Conservation (phyloP, 371 early-diverging fungal genomes). For the Rhizopus delemar region DNA sequence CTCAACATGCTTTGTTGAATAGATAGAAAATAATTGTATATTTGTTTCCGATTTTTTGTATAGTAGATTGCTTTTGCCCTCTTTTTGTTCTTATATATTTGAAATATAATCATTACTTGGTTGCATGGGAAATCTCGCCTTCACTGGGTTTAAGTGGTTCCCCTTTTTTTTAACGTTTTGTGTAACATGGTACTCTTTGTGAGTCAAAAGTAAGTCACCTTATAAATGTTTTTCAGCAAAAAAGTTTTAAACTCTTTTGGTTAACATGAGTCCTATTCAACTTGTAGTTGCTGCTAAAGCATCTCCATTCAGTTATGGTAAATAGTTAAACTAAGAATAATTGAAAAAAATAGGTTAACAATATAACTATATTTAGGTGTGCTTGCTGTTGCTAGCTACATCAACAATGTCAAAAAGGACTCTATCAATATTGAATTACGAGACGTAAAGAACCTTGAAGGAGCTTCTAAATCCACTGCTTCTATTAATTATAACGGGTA, state of each 20-base stretch:
- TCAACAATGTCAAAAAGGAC: constrained; percentile 43
- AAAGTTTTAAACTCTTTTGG: constrained; percentile 5
- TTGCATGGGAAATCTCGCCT: no score
- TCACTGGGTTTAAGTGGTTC: no score
- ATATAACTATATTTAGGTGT: constrained; percentile 20
- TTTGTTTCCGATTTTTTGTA: no score
- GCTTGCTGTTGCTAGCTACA: constrained; percentile 40
- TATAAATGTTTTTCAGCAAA: constrained; percentile 1
- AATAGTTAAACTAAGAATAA: not conserved
- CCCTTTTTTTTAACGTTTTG: no score
- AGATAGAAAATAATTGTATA: constrained; percentile 16
- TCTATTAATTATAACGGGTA: constrained; percentile 45
- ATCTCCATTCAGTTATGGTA: constrained; percentile 44
- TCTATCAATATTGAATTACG: constrained; percentile 42
- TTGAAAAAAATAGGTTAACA: no score
- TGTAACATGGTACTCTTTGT: no score
- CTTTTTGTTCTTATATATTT: no score
- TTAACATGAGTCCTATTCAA: constrained; percentile 24
- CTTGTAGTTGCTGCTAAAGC: constrained; percentile 48
- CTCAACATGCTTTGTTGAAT: constrained; percentile 43
- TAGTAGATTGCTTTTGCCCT: no score
- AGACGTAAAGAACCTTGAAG: constrained; percentile 45
- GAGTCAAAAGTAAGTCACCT: constrained; percentile 3
- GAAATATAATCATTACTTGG: no score
- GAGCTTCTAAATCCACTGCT: constrained; percentile 36